Evolutionary conservation across 495 filamentous ascomycete species (phyloP), one percentile per base, ranked within the genome.

Genomic region (Daldinia bambusicola): DNA sequence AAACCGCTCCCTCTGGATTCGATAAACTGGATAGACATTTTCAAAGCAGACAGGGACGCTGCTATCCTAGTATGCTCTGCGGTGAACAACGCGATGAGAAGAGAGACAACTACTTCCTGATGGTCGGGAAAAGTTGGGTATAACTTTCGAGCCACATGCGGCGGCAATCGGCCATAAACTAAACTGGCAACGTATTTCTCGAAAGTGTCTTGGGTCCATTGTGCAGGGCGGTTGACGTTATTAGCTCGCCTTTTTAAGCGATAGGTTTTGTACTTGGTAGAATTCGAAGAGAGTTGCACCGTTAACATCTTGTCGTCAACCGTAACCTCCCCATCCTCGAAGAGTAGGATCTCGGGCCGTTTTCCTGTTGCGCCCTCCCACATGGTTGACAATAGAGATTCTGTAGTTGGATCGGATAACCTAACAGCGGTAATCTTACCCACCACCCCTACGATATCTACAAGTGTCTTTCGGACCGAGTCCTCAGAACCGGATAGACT

Each of bases 11-110:
- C 72, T 9, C 20, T 50, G 2, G 52, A 62, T 38, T 73, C 68
- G 30, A 83, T 74, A 60, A 70, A 83, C 1, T 37, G 32, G 38
- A 84, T 67, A 32, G 80, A 82, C 61, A 80, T 64, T 61, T 82
- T 83, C 60, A 81, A 66, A 20, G 80, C 78, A 18, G 75, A 68
- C 7, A 68, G 41, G 0, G 81, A 78, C 2, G 77, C 48, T 32
- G 60, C 71, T 4, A 52, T 6, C 18, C 62, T 67, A 5, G 77
- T 61, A 0, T 66, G 41, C 45, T 70, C 66, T 40, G 59, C 72
- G 61, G 67, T 76, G 61, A 83, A 80, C 20, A 75, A 64, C 0
- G 43, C n/a, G 32, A 70, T 52, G 4, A 83, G 70, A n/a, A 74
- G 53, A 12, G 53, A 16, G 32, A 78, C 50, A n/a, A 81, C 79